Conservation (phyloP, 2,329 filamentous ascomycete genomes). For the Beauveria sp. region DNA sequence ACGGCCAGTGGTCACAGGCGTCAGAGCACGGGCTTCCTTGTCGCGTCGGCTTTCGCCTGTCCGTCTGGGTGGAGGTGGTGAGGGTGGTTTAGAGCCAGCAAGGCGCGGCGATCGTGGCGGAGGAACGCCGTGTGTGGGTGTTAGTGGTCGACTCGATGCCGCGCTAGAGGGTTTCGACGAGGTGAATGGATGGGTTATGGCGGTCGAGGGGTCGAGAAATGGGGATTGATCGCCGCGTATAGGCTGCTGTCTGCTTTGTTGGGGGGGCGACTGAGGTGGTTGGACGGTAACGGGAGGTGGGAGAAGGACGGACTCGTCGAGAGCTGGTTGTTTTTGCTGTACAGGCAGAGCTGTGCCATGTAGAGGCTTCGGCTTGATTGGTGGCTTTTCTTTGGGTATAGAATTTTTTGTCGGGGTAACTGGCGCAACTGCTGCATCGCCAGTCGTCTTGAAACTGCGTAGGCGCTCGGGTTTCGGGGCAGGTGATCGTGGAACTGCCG, state of each 20-base stretch:
- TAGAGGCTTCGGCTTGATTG: conserved; percentile 31
- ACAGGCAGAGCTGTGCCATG: background rate
- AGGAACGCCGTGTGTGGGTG: conserved; percentile 35
- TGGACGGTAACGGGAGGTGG: conserved; percentile 61
- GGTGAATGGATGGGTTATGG: conserved; percentile 33
- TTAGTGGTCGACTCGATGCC: conserved; percentile 46
- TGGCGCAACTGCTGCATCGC: conserved; percentile 26
- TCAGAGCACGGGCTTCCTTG: conserved; percentile 25
- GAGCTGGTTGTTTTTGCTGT: conserved; percentile 17
- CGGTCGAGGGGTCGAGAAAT: conserved; percentile 41
- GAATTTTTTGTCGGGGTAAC: conserved; percentile 24
- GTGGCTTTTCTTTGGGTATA: conserved; percentile 25
- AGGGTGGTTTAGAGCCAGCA: conserved; percentile 45
- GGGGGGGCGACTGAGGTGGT: conserved; percentile 62
- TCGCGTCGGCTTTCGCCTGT: conserved; percentile 52
- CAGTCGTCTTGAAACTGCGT: conserved; percentile 31
- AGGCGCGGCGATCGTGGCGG: conserved; percentile 38
- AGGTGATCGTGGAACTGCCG: conserved; percentile 28
- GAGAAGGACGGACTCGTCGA: conserved; percentile 25
- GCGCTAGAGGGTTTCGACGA: conserved; percentile 40
- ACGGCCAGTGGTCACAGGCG: background rate
- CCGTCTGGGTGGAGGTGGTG: conserved; percentile 55
- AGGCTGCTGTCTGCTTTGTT: conserved; percentile 29
- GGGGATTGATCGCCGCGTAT: conserved; percentile 32
- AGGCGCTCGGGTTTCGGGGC: conserved; percentile 36